Conservation (phyloP, 176 grass and related monocot species). For the Sorghum bicolor region Sorghum_bicolor_NCBIv3 NC_012878.2:5830501-5831000, state of each 20-base stretch:
- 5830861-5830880: no score
- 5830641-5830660: not conserved
- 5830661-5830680: not conserved
- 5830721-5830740: not conserved
- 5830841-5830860: no score
- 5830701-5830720: not conserved
- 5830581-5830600: constrained; percentile 65
- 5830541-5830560: constrained; percentile 60
- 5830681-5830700: not conserved
- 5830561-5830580: constrained; percentile 66
- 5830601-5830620: constrained; percentile 71
- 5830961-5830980: no score
- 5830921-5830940: no score
- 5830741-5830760: not conserved
- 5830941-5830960: no score
- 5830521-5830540: not conserved
- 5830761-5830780: not conserved
- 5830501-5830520: not conserved
- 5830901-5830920: not conserved
- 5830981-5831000: no score
- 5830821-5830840: not conserved
- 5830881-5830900: not conserved
- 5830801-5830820: not conserved
- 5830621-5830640: constrained; percentile 57
- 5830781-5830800: not conserved